Conservation (phyloP, 2,329 filamentous ascomycete species). For the Zopfia rhizophila region DNA sequence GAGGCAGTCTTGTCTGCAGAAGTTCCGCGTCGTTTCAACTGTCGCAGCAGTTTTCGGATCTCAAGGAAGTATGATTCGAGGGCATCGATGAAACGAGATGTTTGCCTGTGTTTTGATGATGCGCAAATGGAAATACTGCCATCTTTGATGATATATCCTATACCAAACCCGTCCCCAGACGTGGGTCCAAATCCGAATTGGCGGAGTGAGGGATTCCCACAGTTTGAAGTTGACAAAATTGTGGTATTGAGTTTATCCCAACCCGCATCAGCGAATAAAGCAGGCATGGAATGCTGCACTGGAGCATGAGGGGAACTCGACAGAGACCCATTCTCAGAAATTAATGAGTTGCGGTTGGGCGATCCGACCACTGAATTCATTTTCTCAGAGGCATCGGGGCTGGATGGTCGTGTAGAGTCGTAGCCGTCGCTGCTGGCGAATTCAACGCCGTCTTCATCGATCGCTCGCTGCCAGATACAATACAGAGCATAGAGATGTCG, state of each 20-base stretch:
- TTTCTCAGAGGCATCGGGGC: slow-evolving; percentile 62
- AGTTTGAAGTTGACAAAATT: slow-evolving; percentile 97
- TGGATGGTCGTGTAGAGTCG: slow-evolving; percentile 55
- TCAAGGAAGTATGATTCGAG: slow-evolving; percentile 92
- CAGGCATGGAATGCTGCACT: slow-evolving; percentile 68
- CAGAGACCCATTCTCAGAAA: slow-evolving; percentile 61
- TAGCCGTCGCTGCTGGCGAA: slow-evolving; percentile 66
- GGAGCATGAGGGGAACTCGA: slow-evolving; percentile 62
- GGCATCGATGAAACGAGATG: slow-evolving; percentile 86
- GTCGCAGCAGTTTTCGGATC: slow-evolving; percentile 82
- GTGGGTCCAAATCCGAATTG: slow-evolving; percentile 98
- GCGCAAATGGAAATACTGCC: slow-evolving; percentile 91
- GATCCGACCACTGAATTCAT: slow-evolving; percentile 63
- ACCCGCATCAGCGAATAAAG: slow-evolving; percentile 85
- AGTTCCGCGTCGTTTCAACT: slow-evolving; percentile 68
- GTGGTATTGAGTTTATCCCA: slow-evolving; percentile 98
- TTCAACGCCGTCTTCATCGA: slow-evolving; percentile 75
- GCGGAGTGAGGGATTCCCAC: slow-evolving; percentile 91
- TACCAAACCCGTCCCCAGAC: slow-evolving; percentile 92
- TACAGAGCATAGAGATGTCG: slow-evolving; percentile 93
- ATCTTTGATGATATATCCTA: slow-evolving; percentile 99
- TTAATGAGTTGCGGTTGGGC: slow-evolving; percentile 63
- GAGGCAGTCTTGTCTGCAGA: slow-evolving; percentile 65
- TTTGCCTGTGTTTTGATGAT: slow-evolving; percentile 93
- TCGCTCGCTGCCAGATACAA: slow-evolving; percentile 90